Evolutionary conservation across 192 early-diverging fungal genomes (phyloP).

Genomic region (Podila epicladia): DNA sequence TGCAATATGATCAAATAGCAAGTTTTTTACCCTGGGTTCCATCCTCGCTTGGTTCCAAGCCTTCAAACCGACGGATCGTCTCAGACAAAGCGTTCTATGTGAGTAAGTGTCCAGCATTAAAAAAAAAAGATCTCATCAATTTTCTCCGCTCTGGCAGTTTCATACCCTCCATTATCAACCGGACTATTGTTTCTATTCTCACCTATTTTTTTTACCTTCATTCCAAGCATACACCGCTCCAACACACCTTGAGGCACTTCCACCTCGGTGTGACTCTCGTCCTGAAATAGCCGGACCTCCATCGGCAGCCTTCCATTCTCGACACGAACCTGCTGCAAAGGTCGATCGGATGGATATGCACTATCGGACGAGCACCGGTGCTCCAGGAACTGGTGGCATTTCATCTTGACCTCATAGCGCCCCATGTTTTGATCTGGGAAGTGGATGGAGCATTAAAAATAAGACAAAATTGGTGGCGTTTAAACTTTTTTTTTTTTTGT

Average conservation of each 20-base stretch:
- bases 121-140: neutral
- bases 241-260: no score
- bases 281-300: no score
- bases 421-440: neutral
- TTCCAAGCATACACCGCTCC: no score
- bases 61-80: neutral
- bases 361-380: neutral
- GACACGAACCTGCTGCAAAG: no score
- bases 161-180: no score
- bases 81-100: neutral
- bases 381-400: neutral
- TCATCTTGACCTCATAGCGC: neutral
- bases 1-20: neutral
- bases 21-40: neutral
- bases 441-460: no score
- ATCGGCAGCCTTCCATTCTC: no score
- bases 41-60: neutral
- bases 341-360: no score
- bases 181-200: no score
- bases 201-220: no score
- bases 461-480: neutral
- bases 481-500: neutral
- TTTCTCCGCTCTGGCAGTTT: no score
- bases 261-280: no score
- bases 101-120: neutral